Conservation (phyloP, 2,329 filamentous ascomycete species). For the Colletotrichum zoysiae region DNA sequence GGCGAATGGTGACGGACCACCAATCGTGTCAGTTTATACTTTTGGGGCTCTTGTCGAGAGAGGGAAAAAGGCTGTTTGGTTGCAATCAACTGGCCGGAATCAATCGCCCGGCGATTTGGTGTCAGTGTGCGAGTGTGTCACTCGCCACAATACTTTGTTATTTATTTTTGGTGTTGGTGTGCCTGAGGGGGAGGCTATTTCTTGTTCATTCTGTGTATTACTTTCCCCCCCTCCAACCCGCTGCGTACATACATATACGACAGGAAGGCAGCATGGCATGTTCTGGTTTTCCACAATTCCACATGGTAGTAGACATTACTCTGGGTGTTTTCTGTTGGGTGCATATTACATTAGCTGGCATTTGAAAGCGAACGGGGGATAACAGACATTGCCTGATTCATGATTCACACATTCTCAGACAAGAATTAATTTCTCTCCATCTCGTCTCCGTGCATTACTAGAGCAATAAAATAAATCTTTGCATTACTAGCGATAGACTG, state of each 20-base stretch:
- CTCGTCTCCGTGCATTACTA: neutral
- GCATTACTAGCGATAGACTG: neutral
- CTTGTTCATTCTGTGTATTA: neutral
- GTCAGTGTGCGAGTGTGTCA: neutral
- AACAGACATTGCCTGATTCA: neutral
- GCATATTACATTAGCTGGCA: neutral
- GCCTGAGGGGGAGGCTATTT: neutral
- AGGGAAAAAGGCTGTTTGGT: slow-evolving; percentile 10
- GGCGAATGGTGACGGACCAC: neutral
- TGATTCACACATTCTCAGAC: too few species aligned
- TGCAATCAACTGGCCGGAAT: slow-evolving; percentile 3
- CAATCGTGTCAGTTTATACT: slow-evolving; percentile 15
- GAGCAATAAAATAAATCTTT: neutral
- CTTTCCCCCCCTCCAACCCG: neutral
- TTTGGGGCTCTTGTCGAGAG: slow-evolving; percentile 10
- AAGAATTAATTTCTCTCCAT: neutral
- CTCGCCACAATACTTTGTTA: neutral
- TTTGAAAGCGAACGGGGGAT: neutral
- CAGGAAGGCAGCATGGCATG: neutral
- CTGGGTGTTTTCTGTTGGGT: neutral
- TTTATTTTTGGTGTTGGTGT: slow-evolving; percentile 6
- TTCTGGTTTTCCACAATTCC: neutral
- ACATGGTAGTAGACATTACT: slow-evolving; percentile 17
- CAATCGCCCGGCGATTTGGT: neutral
- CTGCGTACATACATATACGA: neutral